These are phyloP conservation scores for Loxodes magnus DNA, from an alignment of 73 alveolate genomes.

Conservation along the genomic window DNA sequence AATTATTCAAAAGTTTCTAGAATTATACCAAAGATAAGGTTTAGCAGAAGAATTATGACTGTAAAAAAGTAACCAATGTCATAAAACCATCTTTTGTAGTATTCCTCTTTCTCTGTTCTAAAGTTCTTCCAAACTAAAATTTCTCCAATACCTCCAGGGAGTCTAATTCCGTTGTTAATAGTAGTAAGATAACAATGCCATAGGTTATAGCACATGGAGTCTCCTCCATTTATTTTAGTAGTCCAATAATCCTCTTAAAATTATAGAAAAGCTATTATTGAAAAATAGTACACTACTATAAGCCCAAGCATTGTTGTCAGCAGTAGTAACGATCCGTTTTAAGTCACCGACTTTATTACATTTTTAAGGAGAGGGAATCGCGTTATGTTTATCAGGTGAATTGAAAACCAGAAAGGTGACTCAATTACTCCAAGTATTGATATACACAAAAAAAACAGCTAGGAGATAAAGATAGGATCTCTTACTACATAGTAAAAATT, in stretches of 20 bases:
- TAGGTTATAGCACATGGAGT: slow-evolving; percentile 39
- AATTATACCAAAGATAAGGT: slow-evolving; percentile 56
- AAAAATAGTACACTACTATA: slow-evolving; percentile 18
- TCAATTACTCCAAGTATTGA: too few relatives aligned
- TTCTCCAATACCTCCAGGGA: slow-evolving; percentile 83
- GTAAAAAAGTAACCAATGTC: slow-evolving; percentile 57
- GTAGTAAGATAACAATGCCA: slow-evolving; percentile 55
- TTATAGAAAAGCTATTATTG: slow-evolving; percentile 11
- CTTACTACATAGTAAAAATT: too few relatives aligned
- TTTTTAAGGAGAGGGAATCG: slow-evolving; percentile 12
- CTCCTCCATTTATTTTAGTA: not conserved
- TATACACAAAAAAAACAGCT: too few relatives aligned
- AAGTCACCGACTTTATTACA: slow-evolving; percentile 12
- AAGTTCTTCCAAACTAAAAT: slow-evolving; percentile 1
- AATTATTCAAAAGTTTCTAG: slow-evolving; percentile 70
- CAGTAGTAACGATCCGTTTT: slow-evolving; percentile 12
- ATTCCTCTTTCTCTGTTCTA: slow-evolving; percentile 2
- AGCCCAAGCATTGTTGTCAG: slow-evolving; percentile 7
- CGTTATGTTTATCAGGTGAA: slow-evolving; percentile 24
- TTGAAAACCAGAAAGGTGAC: slow-evolving; percentile 6
- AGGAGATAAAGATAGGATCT: too few relatives aligned
- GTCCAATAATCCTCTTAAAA: slow-evolving; percentile 8
- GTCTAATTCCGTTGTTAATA: slow-evolving; percentile 58
- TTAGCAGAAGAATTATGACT: slow-evolving; percentile 54
- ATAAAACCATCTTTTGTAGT: slow-evolving; percentile 52